Conservation (phyloP, 2,329 filamentous ascomycete species). For the Sphaerulina populicola region DNA sequence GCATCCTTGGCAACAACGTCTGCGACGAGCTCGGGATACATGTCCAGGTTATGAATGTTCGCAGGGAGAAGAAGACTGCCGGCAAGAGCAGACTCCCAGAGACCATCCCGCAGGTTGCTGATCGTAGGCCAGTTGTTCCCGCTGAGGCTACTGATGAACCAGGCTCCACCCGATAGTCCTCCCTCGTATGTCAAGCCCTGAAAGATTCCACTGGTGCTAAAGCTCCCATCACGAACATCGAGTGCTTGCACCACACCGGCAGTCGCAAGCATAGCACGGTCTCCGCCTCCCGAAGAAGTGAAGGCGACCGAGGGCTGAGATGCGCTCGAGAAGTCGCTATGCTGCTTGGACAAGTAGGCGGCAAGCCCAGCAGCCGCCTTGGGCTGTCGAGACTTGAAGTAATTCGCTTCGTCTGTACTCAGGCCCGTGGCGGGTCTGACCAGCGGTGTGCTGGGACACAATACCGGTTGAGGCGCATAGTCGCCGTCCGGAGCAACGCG, state of each 20-base stretch:
- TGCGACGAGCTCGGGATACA: slow-evolving; percentile 29
- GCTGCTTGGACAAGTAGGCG: slow-evolving; percentile 34
- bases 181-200: slow-evolving; percentile 42
- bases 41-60: slow-evolving; percentile 22
- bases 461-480: slow-evolving; percentile 29
- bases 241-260: slow-evolving; percentile 39
- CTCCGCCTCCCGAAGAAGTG: slow-evolving; percentile 39
- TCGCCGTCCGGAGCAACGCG: slow-evolving; percentile 6
- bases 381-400: slow-evolving; percentile 34
- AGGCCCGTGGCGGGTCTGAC: slow-evolving; percentile 34
- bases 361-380: slow-evolving; percentile 35
- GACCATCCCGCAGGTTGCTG: slow-evolving; percentile 32
- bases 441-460: slow-evolving; percentile 36
- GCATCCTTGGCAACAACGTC: slow-evolving; percentile 34
- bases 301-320: slow-evolving; percentile 39
- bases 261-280: slow-evolving; percentile 35
- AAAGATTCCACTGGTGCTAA: slow-evolving; percentile 37
- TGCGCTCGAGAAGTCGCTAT: slow-evolving; percentile 31
- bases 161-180: slow-evolving; percentile 40
- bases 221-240: slow-evolving; percentile 38
- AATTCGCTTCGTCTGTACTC: slow-evolving; percentile 34
- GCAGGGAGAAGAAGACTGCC: slow-evolving; percentile 35
- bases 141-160: slow-evolving; percentile 41
- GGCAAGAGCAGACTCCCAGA: slow-evolving; percentile 38
- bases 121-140: slow-evolving; percentile 44